Evolutionary conservation across 306 rosid species (phyloP).

Genomic region (Senna tora): DNA sequence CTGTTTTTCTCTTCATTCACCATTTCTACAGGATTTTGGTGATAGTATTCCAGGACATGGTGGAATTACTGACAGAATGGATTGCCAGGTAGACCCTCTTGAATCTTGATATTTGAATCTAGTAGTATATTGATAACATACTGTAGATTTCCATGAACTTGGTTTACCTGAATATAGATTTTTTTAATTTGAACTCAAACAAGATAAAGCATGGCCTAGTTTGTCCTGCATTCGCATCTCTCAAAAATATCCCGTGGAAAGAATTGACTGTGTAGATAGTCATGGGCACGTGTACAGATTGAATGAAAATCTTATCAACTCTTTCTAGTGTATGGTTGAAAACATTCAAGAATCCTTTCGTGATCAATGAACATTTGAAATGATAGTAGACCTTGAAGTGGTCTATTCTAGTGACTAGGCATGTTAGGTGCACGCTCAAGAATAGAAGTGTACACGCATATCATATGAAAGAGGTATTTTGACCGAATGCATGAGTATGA

Average conservation of each 20-base stretch:
- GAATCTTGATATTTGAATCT: constrained; percentile 28
- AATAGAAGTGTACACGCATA: constrained; percentile 19
- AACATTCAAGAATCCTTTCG: constrained; percentile 21
- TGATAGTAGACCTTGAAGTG: background rate
- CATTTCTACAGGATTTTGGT: constrained; percentile 83
- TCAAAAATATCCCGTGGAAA: background rate
- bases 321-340: constrained; percentile 11
- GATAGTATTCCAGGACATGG: constrained; percentile 99
- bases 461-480: constrained; percentile 15
- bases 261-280: background rate
- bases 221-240: constrained; percentile 5
- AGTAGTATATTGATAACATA: constrained; percentile 4
- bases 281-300: constrained; percentile 4
- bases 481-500: background rate
- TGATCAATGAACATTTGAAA: constrained; percentile 31
- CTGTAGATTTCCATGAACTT: background rate
- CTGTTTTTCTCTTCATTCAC: constrained; percentile 18
- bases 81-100: constrained; percentile 78
- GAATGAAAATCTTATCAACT: background rate
- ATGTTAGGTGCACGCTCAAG: constrained; percentile 22
- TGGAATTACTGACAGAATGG: constrained; percentile 99
- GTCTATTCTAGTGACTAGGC: constrained; percentile 19
- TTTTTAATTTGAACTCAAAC: constrained; percentile 12
- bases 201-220: constrained; percentile 15
- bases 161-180: background rate